Base-by-base conservation (phyloP, 768 basidiomycete genomes). In the Suillus americanus region DNA sequence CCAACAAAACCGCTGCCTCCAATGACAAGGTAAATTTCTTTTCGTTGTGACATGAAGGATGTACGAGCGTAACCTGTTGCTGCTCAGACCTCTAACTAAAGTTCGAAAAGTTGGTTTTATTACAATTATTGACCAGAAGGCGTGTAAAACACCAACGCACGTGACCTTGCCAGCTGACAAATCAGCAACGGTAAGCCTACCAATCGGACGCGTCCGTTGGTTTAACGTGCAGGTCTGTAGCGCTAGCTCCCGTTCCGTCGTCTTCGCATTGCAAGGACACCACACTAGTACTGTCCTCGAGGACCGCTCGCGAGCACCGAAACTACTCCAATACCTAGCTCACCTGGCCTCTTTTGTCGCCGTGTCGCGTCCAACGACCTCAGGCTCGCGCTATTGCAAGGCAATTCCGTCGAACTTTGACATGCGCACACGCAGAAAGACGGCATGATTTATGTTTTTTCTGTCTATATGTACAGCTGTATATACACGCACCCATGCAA, bases 1-100 rank as follows among this genome's bases (percentile, higher is more conserved):
- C 97, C 95, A 28, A 97, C 81, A 76, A 97, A 96, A 28, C 95
- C 94, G 71, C 92, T 94, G 63, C 96, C 96, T 28, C 97, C 97
- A 72, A 98, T 90, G 72, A 99, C 95, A 63, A 97, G 79, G 78
- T 93, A 98, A 3, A 87, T 81, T 68, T 97, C 93, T 68, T 79
- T 83, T 60, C 62, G 68, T 57, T 67, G 68, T 23, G 57, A 60
- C 38, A 59, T 59, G 57, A 30, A 12, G 38, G 10, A 54, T n/a
- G 30, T 35, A n/a, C 33, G 53, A 35, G 12, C 2, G 35, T 9
- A 35, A 35, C 35, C 35, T 9, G 35, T 35, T 33, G 33, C 33
- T 33, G 33, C 33, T 33, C 33, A 33, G 33, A 6, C 33, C 33
- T 35, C 9, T 35, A 9, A 35, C 35, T 35, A 35, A 35, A 35